Base-by-base conservation (phyloP, 805 yeast genomes). In the Kluyveromyces dobzhanskii region DNA sequence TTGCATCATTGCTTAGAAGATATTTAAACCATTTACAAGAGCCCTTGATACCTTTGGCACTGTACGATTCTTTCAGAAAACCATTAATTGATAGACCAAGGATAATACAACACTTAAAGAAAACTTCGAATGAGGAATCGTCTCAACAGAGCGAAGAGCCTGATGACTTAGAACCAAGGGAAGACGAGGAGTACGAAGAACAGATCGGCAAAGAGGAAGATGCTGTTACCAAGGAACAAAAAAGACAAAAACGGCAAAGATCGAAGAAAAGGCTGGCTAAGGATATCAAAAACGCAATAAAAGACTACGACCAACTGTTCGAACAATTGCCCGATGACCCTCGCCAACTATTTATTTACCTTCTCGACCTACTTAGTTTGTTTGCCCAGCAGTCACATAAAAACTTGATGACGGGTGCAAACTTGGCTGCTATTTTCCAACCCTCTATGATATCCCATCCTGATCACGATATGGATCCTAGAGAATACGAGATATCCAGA, bases 391-490 rank as follows among this genome's bases (percentile, higher is more conserved):
- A 83, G 52, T 72, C 94, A 12, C 75, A 73, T 36, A 75, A 75
- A 43, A 92, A 88, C 57, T 67, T 85, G 46, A 92, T 92, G 99
- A 78, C 96, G 2, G 85, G 95, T 1, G 75, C 86, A 50, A 92
- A 92, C 57, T 66, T 92, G 46, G 95, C 97, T 1, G 95, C 97
- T 2, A 85, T 92, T 41, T 92, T 92, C 65, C 98, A 92, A 64
- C 97, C 98, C 3, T 84, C 95, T n/a, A 78, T 92, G 13, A 67
- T 92, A 38, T 83, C 94, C 8, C 97, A 90, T 59, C 95, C 96
- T 4, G 74, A 72, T 47, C 97, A 92, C 59, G 96, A 88, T 56
- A 76, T 90, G 79, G 76, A 81, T 30, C 97, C 97, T 1, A 85
- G 78, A 24, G 97, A 92, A 61, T 88, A 88, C 62, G 90, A 85